Percentiles rank a stretch among this genome's conserved stretches.
phyloP scores from a whole-genome alignment of 2,329 filamentous ascomycete species.

The Fusarium sp. region DNA sequence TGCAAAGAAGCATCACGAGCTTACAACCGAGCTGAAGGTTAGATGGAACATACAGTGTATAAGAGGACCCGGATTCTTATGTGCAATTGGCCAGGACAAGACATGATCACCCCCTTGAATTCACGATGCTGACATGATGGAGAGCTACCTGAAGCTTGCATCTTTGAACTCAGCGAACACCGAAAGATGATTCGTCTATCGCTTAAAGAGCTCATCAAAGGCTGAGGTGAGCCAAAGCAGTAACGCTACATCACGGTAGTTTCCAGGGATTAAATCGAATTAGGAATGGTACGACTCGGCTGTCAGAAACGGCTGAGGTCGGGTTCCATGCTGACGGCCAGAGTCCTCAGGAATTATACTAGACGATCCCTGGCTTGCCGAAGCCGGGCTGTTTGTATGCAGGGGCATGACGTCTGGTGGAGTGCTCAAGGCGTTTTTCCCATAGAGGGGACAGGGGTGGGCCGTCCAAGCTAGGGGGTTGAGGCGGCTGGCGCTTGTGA shows the following conservation, averaged over 20 bases:
- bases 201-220: background rate
- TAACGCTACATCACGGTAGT: slow-evolving; percentile 3
- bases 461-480: background rate
- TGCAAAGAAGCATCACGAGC: slow-evolving; percentile 7
- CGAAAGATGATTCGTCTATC: slow-evolving; percentile 16
- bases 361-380: slow-evolving; percentile 16
- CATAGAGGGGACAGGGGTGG: background rate
- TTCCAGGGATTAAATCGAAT: background rate
- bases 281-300: background rate
- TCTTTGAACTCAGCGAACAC: background rate
- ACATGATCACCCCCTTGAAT: background rate
- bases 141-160: slow-evolving; percentile 16
- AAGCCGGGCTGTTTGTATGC: slow-evolving; percentile 8
- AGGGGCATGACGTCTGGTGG: slow-evolving; percentile 33
- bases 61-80: background rate
- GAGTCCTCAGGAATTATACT: slow-evolving; percentile 22
- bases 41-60: slow-evolving; percentile 4
- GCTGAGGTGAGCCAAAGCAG: slow-evolving; percentile 29
- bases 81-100: slow-evolving; percentile 11
- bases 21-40: slow-evolving; percentile 4
- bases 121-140: slow-evolving; percentile 15
- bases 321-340: slow-evolving; percentile 8
- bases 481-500: slow-evolving; percentile 15
- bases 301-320: slow-evolving; percentile 28
- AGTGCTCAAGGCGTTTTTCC: slow-evolving; percentile 33